Base-by-base conservation (phyloP, 345 rosid species). In the Aquilaria sinensis region DNA sequence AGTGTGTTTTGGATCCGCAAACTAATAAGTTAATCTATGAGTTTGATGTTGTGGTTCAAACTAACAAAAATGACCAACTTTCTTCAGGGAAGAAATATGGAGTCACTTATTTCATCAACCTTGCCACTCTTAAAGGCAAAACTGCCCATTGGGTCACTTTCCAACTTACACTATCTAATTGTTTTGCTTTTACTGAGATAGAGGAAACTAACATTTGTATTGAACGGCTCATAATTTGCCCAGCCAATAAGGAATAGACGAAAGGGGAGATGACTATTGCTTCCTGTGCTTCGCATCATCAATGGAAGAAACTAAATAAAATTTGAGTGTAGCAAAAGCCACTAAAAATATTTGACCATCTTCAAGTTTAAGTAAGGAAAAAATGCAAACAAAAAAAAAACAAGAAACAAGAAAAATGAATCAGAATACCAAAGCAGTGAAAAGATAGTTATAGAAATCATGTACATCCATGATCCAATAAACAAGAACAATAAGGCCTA, bases 201-300 rank as follows among this genome's bases (percentile, higher is more conserved):
- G 10, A 13, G 23, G 23, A 23, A 23, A 23, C 23, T 1, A 23
- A 23, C 23, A 23, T 23, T 23, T 0, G 23, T 23, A 23, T 23
- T 23, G 23, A 23, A 23, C 23, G 23, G 23, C 23, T 23, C 1
- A 23, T 23, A 23, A 23, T 23, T 23, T 23, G 23, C 2, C 53
- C 85, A 95, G 87, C 85, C 14, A 83, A 85, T 9, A 74, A 64
- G 41, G 90, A 83, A 68, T 79, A 80, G 72, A 83, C 92, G 2
- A 69, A 6, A 84, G 80, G n/a, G 97, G 92, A 47, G 92, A 81
- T 31, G 95, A 90, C 61, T 90, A 83, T 34, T 80, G 87, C 83
- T 90, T 90, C 15, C 95, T 87, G 67, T 87, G 95, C 67, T 72
- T 80, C 60, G 71, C 85, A 7, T 80, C 92, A 0, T 45, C 67